Evolutionary conservation across 2,329 filamentous ascomycete species (phyloP), one percentile per base, ranked within the genome.

Genomic region (Podosphaera xanthii): DNA sequence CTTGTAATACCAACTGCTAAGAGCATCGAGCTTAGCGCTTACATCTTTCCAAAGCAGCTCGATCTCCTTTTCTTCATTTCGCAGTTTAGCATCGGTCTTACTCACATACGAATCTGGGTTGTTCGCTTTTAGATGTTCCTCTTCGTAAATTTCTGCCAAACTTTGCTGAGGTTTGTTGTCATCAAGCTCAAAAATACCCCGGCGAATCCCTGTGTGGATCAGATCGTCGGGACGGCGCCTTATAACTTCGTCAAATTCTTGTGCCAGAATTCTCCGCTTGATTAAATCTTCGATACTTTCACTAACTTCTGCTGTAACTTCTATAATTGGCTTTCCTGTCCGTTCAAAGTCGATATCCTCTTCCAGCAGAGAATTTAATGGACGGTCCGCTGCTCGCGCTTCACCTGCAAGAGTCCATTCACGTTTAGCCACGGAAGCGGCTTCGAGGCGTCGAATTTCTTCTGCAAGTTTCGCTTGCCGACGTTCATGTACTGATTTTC

Each of bases 271-370:
- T 57, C 92, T 85, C 46, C 88, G 82, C 72, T 97, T 97, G 74
- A 98, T 90, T 61, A 98, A 79, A 40, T 87, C 84, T 71, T 98
- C 92, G 60, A 98, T 94, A 65, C 83, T 83, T 70, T 96, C 90
- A 59, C 83, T 94, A 48, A 94, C 77, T 70, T 96, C 90, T 49
- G 87, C 84, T 0, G 92, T 97, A 69, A 96, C 89, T 61, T 97
- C 86, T 1, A 91, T 88, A 0, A 97, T 85, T 0, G 92, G 91
- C 70, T 97, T 98, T 67, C 92, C 92, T 31, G 87, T 82, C 66
- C 94, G 83, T 72, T 98, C 92, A 68, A 97, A 98, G 64, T 97
- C 91, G 34, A 98, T 78, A 66, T 97, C 89, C 72, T 97, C 82
- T 69, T 97, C 90, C 0, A 98, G 80, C 2, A 98, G 78, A 0